Conservation (phyloP, 768 basidiomycete genomes). For the Butyriboletus loyo region DNA sequence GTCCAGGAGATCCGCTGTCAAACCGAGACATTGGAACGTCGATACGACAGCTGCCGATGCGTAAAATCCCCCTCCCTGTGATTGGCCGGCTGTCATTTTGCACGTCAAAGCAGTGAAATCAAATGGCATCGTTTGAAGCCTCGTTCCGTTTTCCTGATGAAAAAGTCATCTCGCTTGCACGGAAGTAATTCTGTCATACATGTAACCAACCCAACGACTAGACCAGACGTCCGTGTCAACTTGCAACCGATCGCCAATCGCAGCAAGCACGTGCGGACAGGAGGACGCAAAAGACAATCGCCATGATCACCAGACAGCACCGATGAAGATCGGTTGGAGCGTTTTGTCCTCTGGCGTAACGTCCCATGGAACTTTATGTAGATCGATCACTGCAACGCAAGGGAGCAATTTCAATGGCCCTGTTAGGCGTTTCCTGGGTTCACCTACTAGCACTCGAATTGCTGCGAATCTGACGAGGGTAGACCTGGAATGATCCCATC, state of each 20-base stretch:
- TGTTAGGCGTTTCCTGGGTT: not conserved
- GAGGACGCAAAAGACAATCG: not conserved
- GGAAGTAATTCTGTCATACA: slow-evolving; percentile 1
- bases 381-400: not conserved
- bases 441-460: not conserved
- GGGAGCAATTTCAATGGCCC: not conserved
- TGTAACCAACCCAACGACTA: not conserved
- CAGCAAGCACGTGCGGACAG: not conserved
- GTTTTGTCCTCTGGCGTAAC: not conserved
- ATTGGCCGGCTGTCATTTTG: not conserved
- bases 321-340: slow-evolving; percentile 1
- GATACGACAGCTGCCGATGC: too few species aligned
- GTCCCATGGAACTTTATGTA: not conserved
- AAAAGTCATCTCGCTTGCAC: not conserved
- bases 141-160: not conserved
- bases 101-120: too few species aligned
- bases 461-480: not conserved
- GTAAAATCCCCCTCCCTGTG: not conserved
- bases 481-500: not conserved
- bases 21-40: not conserved
- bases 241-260: slow-evolving; percentile 8
- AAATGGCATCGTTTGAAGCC: too few species aligned
- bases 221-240: not conserved
- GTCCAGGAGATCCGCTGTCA: not conserved
- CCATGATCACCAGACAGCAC: not conserved